Conservation (phyloP, 2,329 filamentous ascomycete genomes). For the Aspergillus floridensis region DNA sequence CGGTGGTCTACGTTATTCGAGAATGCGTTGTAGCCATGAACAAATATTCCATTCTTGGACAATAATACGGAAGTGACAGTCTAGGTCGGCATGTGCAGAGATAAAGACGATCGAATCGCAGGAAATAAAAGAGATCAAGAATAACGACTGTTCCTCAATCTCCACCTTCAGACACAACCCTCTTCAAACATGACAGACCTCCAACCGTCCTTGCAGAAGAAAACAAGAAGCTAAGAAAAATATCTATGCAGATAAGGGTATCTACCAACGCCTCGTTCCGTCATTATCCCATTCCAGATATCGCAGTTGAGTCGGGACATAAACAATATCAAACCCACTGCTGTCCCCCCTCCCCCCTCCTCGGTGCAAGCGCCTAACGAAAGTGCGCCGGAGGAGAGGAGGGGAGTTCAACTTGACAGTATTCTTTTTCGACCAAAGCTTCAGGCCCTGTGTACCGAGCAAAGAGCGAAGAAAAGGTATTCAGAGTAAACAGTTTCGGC, state of each 20-base stretch:
- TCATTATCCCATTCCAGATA: slow-evolving; percentile 36
- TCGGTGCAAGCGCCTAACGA: slow-evolving; percentile 20
- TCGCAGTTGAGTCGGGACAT: slow-evolving; percentile 25
- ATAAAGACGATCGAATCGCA: background rate
- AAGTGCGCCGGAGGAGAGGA: slow-evolving; percentile 1
- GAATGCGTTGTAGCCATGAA: background rate
- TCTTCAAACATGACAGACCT: slow-evolving; percentile 1
- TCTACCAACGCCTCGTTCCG: slow-evolving; percentile 45
- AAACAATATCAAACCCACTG: slow-evolving; percentile 19
- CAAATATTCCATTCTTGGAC: slow-evolving; percentile 2
- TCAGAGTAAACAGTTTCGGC: background rate
- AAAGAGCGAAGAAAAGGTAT: slow-evolving; percentile 21
- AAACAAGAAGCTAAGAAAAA: slow-evolving; percentile 24
- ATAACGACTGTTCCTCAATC: background rate
- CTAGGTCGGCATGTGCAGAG: slow-evolving; percentile 7
- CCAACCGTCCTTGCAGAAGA: slow-evolving; percentile 11
- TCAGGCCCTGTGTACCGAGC: slow-evolving; percentile 32
- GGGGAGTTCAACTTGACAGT: slow-evolving; percentile 22
- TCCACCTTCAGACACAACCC: background rate
- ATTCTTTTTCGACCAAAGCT: slow-evolving; percentile 30
- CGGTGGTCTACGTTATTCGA: background rate
- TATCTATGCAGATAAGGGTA: slow-evolving; percentile 40
- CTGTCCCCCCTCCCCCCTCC: slow-evolving; percentile 15
- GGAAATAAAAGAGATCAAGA: slow-evolving; percentile 6
- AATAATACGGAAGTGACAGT: slow-evolving; percentile 2